Evolutionary conservation across 2,329 filamentous ascomycete species (phyloP).

Genomic region (Chaetothyriales sp.): DNA sequence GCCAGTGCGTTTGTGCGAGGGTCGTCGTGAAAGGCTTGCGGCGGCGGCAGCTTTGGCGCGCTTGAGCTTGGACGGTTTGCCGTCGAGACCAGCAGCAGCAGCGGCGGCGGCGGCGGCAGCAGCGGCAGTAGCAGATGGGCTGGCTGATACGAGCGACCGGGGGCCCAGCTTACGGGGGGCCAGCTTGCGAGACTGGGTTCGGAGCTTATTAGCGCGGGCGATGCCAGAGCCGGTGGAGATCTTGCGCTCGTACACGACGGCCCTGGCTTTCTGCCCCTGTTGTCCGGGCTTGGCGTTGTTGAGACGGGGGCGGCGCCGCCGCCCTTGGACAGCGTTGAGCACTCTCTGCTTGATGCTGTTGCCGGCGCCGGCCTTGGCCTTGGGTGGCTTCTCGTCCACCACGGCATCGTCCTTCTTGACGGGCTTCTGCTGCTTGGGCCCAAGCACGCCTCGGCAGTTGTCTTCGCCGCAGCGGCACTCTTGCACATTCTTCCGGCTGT

Average conservation of each 20-base stretch:
- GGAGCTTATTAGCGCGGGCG: conserved; percentile 7
- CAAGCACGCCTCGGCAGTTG: conserved; percentile 50
- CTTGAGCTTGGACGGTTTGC: conserved; percentile 12
- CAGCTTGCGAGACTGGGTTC: conserved; percentile 7
- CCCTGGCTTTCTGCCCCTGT: conserved; percentile 1
- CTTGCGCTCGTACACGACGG: conserved; percentile 2
- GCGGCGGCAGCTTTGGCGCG: not conserved
- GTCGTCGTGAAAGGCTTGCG: not conserved
- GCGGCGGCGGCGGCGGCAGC: conserved; percentile 4
- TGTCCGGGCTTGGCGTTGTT: conserved; percentile 8
- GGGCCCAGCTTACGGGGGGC: conserved; percentile 8
- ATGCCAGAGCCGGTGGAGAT: conserved; percentile 2
- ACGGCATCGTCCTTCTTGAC: conserved; percentile 12
- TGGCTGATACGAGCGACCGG: not conserved
- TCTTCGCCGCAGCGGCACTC: conserved; percentile 48
- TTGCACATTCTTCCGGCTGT: conserved; percentile 50
- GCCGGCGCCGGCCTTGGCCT: conserved; percentile 3
- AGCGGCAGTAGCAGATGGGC: not conserved
- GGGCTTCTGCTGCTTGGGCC: conserved; percentile 49
- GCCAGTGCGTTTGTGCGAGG: not conserved
- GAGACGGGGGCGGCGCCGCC: conserved; percentile 8
- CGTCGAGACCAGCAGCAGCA: conserved; percentile 2
- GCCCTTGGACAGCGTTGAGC: conserved; percentile 9
- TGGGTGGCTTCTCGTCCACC: conserved; percentile 7
- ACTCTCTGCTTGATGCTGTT: conserved; percentile 7